Conservation (phyloP, 75 land plant genomes). For the Cunninghamia lanceolata region DNA sequence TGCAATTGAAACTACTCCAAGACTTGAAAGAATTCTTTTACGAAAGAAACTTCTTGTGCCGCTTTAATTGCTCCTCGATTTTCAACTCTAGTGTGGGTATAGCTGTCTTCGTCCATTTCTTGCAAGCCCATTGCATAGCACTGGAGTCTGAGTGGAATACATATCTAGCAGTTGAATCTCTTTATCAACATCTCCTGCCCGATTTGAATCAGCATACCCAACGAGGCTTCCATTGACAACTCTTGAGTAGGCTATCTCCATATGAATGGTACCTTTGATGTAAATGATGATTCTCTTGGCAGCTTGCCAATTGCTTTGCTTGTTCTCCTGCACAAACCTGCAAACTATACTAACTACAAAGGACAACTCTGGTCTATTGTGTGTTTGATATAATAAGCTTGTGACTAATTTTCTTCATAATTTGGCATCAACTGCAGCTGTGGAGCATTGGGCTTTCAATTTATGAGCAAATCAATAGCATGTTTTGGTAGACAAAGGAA, state of each 20-base stretch:
- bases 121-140: neutral
- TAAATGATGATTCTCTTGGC: neutral
- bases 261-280: neutral
- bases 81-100: neutral
- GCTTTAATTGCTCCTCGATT: neutral
- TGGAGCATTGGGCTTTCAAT: neutral
- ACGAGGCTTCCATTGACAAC: neutral
- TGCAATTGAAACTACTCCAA: neutral
- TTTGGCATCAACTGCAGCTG: neutral
- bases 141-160: neutral
- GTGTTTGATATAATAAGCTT: neutral
- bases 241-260: neutral
- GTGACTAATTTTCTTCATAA: neutral
- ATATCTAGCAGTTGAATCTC: neutral
- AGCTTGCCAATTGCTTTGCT: neutral
- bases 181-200: neutral
- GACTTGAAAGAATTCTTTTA: neutral
- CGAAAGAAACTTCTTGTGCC: neutral
- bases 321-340: neutral
- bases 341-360: neutral
- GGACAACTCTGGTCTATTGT: neutral
- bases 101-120: neutral
- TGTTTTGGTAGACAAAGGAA: neutral
- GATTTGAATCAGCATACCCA: neutral
- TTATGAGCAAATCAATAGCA: neutral